Conservation (phyloP, 2,329 filamentous ascomycete genomes). For the Lizonia empirigonia region DNA sequence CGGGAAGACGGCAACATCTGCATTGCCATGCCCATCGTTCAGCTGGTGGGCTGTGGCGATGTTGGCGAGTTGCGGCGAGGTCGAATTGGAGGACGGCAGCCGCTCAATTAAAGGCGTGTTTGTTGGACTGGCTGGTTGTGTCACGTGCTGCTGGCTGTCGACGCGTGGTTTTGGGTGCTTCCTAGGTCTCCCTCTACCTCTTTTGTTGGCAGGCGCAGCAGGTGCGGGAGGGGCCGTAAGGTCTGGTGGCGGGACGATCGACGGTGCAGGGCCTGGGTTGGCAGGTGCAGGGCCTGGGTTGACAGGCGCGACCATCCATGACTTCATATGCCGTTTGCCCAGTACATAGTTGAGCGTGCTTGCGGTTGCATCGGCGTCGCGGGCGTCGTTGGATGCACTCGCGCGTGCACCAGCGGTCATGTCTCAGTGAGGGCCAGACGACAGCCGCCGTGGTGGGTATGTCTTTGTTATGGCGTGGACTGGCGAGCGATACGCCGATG, state of each 20-base stretch:
- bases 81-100: conserved; percentile 39
- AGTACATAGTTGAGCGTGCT: conserved; percentile 36
- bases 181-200: conserved; percentile 21
- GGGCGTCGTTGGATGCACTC: conserved; percentile 7
- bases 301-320: conserved; percentile 35
- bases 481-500: conserved; percentile 8
- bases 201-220: background rate
- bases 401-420: conserved; percentile 3
- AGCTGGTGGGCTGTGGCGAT: conserved; percentile 16
- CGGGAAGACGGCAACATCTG: conserved; percentile 54
- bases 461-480: background rate
- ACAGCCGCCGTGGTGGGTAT: background rate
- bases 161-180: conserved; percentile 11
- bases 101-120: conserved; percentile 12
- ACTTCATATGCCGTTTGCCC: conserved; percentile 38
- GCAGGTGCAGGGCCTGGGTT: background rate
- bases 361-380: conserved; percentile 17
- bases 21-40: background rate
- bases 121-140: background rate
- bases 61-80: conserved; percentile 44
- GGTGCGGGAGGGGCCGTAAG: background rate
- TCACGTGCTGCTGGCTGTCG: conserved; percentile 1
- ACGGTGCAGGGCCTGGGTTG: too few species aligned
- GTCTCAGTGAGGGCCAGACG: background rate
- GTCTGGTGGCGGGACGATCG: too few species aligned